Percentiles rank a stretch among this genome's conserved stretches.
Evolutionary conservation across 306 rosid genomes (phyloP).

Genomic region (Rosa persica): DNA sequence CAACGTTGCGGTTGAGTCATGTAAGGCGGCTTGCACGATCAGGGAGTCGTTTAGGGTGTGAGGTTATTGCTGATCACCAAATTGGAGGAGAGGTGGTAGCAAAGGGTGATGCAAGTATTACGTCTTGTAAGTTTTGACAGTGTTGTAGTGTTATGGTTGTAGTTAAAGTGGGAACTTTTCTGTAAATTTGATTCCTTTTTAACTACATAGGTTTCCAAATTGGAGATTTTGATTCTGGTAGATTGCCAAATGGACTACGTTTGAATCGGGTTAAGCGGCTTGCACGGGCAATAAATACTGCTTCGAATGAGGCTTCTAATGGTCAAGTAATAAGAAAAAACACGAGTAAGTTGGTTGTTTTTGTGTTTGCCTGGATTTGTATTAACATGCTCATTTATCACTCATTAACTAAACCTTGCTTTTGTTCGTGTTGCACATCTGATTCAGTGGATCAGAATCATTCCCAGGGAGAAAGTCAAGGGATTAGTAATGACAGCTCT

Average conservation of each 20-base stretch:
- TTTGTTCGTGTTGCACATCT: background rate
- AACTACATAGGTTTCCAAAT: conserved; percentile 25
- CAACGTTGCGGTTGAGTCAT: conserved; percentile 50
- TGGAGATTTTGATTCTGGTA: conserved; percentile 36
- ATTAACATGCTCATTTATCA: background rate
- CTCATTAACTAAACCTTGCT: background rate
- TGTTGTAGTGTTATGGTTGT: background rate
- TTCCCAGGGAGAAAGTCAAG: conserved; percentile 24
- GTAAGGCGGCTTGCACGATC: conserved; percentile 56
- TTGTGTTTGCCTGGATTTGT: background rate
- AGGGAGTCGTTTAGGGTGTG: conserved; percentile 24
- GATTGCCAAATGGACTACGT: conserved; percentile 41
- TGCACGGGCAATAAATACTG: conserved; percentile 43
- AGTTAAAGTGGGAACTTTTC: background rate
- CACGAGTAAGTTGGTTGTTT: background rate
- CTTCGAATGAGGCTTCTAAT: conserved; percentile 25
- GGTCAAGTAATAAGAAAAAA: conserved; percentile 15
- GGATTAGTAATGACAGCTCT: conserved; percentile 14
- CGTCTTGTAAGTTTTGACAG: conserved; percentile 38
- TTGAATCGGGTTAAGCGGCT: conserved; percentile 62
- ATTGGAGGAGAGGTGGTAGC: conserved; percentile 29
- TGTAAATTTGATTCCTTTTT: background rate
- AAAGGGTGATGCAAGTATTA: conserved; percentile 22
- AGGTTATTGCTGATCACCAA: conserved; percentile 20
- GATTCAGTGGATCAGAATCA: conserved; percentile 28